Evolutionary conservation across 1,284 basidiomycete genomes (phyloP).

Genomic region (Apiotrichum laibachii): DNA sequence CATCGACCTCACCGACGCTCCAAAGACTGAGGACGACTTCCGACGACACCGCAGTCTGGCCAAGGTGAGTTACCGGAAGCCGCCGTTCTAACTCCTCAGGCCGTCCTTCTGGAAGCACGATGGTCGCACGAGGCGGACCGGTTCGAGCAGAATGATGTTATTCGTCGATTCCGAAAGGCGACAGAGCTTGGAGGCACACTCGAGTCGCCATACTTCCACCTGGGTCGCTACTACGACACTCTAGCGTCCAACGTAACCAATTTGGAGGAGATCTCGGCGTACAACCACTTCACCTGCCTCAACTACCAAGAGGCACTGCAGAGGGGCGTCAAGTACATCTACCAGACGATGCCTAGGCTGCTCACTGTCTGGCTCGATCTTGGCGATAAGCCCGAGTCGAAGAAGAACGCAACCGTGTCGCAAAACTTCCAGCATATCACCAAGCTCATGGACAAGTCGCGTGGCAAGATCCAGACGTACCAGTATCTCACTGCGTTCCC

Average conservation of each 20-base stretch:
- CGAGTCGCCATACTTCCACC: constrained; percentile 81
- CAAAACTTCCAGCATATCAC: constrained; percentile 52
- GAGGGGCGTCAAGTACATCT: constrained; percentile 91
- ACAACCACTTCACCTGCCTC: constrained; percentile 54
- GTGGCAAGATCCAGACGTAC: constrained; percentile 64
- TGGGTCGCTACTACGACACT: constrained; percentile 81
- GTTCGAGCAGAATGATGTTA: constrained; percentile 65
- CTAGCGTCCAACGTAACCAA: constrained; percentile 19
- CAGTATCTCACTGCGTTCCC: constrained; percentile 97
- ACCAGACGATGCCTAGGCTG: constrained; percentile 90
- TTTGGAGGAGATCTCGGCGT: constrained; percentile 16
- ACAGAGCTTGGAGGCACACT: constrained; percentile 61
- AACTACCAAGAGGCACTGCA: constrained; percentile 73
- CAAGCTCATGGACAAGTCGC: constrained; percentile 59
- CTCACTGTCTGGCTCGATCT: constrained; percentile 94
- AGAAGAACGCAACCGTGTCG: constrained; percentile 19
- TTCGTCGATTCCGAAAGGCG: constrained; percentile 61
- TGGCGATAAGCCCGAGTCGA: constrained; percentile 60
- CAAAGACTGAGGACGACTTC: constrained; percentile 54
- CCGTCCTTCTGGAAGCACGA: constrained; percentile 78
- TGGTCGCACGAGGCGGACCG: constrained; percentile 92
- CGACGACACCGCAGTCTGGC: constrained; percentile 53
- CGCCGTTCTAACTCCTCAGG: constrained; percentile 56
- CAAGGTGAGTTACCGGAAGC: constrained; percentile 58
- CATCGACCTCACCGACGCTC: constrained; percentile 59